phyloP scores from a whole-genome alignment of 2,329 filamentous ascomycete species.

The Venturiaceae sp. region DNA sequence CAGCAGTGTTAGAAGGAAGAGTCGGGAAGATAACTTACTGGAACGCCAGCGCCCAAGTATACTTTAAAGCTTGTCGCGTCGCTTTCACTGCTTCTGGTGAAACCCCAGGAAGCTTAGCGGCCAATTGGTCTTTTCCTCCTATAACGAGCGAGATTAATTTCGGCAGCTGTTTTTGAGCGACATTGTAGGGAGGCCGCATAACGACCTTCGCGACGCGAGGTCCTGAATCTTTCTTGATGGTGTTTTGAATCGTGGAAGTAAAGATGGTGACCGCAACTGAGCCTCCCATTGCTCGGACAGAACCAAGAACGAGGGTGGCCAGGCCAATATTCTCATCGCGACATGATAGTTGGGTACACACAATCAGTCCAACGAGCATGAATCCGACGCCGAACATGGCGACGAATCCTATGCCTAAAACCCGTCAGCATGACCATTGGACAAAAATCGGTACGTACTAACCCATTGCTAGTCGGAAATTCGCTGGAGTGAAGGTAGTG shows the following conservation, averaged over 20 bases:
- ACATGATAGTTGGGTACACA: slow-evolving; percentile 8
- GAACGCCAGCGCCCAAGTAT: slow-evolving; percentile 3
- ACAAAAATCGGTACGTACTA: neutral
- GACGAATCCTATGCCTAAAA: neutral
- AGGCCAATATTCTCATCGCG: slow-evolving; percentile 8
- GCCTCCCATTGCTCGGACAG: slow-evolving; percentile 6
- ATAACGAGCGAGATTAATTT: neutral
- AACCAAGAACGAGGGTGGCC: slow-evolving; percentile 7
- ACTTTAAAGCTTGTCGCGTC: slow-evolving; percentile 5
- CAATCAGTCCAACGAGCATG: slow-evolving; percentile 4
- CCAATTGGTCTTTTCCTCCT: slow-evolving; percentile 1
- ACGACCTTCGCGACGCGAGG: neutral
- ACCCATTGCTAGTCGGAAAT: neutral
- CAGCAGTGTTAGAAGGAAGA: neutral
- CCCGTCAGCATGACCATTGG: neutral
- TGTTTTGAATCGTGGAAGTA: slow-evolving; percentile 3
- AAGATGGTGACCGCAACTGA: slow-evolving; percentile 8
- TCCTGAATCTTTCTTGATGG: neutral
- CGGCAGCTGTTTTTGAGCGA: neutral
- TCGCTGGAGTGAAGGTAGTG: slow-evolving; percentile 1
- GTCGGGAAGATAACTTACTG: neutral
- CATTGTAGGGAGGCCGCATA: neutral
- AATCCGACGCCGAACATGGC: slow-evolving; percentile 4
- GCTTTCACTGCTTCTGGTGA: slow-evolving; percentile 2
- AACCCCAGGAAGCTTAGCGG: slow-evolving; percentile 3